A percentile compares a stretch with the other conserved stretches of the same genome.
These are phyloP conservation scores for Cercophora newfieldiana DNA, from an alignment of 495 filamentous ascomycete species.

Conservation along the genomic window DNA sequence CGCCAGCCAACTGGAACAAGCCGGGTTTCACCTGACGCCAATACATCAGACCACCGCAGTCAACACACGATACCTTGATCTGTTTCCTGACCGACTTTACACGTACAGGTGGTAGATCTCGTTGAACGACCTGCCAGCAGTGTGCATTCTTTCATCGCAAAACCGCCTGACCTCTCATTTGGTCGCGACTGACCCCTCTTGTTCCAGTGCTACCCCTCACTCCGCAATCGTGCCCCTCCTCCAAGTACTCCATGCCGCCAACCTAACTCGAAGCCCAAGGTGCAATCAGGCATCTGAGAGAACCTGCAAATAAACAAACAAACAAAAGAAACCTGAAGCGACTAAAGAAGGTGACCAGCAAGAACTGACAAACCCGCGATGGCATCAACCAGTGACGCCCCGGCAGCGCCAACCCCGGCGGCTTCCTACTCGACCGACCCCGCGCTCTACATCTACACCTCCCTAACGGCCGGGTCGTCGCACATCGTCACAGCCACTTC, in stretches of 20 bases:
- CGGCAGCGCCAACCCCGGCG: constrained; percentile 18
- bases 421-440: constrained; percentile 68
- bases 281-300: background rate
- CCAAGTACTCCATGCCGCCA: background rate
- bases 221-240: background rate
- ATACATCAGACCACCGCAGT: background rate
- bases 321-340: constrained; percentile 2
- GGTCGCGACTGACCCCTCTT: background rate
- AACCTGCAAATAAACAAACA: constrained; percentile 8
- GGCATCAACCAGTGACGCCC: constrained; percentile 42
- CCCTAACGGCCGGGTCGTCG: constrained; percentile 90
- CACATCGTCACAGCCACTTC: constrained; percentile 96
- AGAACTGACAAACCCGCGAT: constrained; percentile 29
- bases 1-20: background rate
- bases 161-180: background rate
- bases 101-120: background rate
- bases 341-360: background rate
- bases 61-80: background rate
- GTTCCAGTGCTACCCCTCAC: background rate
- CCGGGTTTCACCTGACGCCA: background rate
- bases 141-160: background rate
- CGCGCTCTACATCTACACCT: constrained; percentile 90
- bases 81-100: background rate
- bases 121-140: background rate
- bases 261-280: background rate